phyloP scores from a whole-genome alignment of 257 asterid genomes.

The Primulina huaijiensis region DNA sequence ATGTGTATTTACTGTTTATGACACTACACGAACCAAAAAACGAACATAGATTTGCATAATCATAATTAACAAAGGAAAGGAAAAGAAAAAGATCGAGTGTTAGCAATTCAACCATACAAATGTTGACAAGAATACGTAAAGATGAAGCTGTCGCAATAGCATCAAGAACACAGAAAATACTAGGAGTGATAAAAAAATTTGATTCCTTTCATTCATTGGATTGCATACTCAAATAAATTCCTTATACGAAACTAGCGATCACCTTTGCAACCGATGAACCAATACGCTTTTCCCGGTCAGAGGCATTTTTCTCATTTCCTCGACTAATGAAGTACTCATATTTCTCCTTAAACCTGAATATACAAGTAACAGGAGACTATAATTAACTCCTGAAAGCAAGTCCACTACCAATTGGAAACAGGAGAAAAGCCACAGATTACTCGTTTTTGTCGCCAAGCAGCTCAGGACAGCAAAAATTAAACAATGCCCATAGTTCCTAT shows the following conservation, averaged over 20 bases:
- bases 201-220: constrained; percentile 4
- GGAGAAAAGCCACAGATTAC: constrained; percentile 37
- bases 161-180: constrained; percentile 13
- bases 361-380: constrained; percentile 7
- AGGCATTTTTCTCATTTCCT: constrained; percentile 88
- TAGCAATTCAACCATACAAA: background rate
- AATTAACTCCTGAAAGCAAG: constrained; percentile 18
- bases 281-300: constrained; percentile 79
- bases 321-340: constrained; percentile 74
- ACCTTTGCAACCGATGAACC: constrained; percentile 96
- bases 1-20: background rate
- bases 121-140: background rate
- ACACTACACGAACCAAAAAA: background rate
- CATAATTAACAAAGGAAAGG: background rate
- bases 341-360: constrained; percentile 74
- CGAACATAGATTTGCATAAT: background rate
- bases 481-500: constrained; percentile 95
- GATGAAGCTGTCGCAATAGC: background rate
- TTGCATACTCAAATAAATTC: constrained; percentile 12
- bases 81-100: background rate
- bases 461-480: constrained; percentile 85
- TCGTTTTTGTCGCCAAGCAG: constrained; percentile 85
- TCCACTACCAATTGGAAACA: constrained; percentile 15
- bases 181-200: background rate
- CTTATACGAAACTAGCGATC: constrained; percentile 22